Evolutionary conservation across 1,284 basidiomycete species (phyloP), one percentile per base, ranked within the genome.

Genomic region (Heterobasidion occidentale): DNA sequence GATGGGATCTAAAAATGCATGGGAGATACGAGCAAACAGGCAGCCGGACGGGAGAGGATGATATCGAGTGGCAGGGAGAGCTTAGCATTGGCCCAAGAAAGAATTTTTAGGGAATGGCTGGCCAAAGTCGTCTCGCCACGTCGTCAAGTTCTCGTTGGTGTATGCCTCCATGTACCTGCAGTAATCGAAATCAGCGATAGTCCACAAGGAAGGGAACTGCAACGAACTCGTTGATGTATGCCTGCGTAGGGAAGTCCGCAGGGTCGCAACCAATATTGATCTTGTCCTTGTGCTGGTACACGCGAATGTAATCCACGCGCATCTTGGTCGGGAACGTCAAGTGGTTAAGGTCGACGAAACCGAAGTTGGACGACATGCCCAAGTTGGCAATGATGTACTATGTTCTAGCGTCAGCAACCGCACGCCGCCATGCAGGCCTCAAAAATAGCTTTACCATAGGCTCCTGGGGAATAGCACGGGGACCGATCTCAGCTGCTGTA

Each of bases 181-280:
- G 27, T 1, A 27, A 27, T 27, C 27, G 4, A 27, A 5, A 27
- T 5, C 27, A 27, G 27, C 27, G 27, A 27, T 27, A 3, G 27
- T 27, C 27, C 27, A 27, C 3, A 36, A n/a, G 46, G 20, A 45
- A 38, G 34, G 17, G 50, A 17, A 36, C 54, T 36, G 6, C 7
- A 27, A 73, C 81, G 53, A 61, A 87, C 86, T 81, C 68, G 36
- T 86, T 73, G 64, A 92, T 92, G 65, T 92, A 92, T 19, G 77
- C 74, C 51, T 75, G 69, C 0, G 94, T 96, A 0, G 93, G 94
- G 70, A 84, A 88, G 53, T 82, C 79, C 20, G 73, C 68, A 1
- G 93, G 93, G 65, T 94, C 88, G 66, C 94, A 96, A 1, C 92
- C 91, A 42, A 92, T 76, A 66, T 90, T 91, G 55, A 86, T 79